Evolutionary conservation across 352 stramenopile species (phyloP), one percentile per base, ranked within the genome.

Genomic region (Thraustochytrium striatum): DNA sequence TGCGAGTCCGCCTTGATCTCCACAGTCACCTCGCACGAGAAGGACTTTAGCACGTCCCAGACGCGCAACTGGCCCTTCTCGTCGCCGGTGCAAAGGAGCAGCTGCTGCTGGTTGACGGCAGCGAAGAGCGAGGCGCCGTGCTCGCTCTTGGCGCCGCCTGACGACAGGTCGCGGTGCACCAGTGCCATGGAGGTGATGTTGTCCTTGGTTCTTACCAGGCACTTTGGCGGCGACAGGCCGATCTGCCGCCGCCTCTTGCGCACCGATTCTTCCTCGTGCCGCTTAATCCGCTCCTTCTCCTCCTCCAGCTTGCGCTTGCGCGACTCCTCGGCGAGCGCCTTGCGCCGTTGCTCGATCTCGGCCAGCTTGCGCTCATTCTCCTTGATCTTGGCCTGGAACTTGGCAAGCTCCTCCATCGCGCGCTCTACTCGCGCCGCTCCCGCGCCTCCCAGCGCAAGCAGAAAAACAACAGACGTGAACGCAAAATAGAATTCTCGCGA

Each of bases 241-340:
- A 79, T 44, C 41, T 69, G 44, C 32, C 52, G 39, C 5, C 69
- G 50, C 69, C 72, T 79, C 11, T 38, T 21, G 9, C 69, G 50
- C 47, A 79, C 69, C 33, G 72, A 47, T 9, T 62, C 69, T 32
- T 79, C 69, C 55, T 79, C 69, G n/a, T 13, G 28, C 33, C 58
- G 30, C 69, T 79, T 79, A 19, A 79, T 79, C 0, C 69, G 69
- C 69, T 79, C 69, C 55, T 69, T 79, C 69, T 79, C 69, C 69
- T 79, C 69, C 50, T 79, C 69, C 9, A 69, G 47, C 69, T 79
- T 79, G 33, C 69, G 69, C n/a, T 62, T 69, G 16, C 28, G 7
- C 28, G 9, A 33, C 38, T 13, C 38, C 38, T 79, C 9, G 11
- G 21, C 52, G 11, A 59, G 39, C 44, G 55, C 62, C 44, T 59